Evolutionary conservation across 2,329 filamentous ascomycete species (phyloP).

Genomic region (Exophiala sp.): DNA sequence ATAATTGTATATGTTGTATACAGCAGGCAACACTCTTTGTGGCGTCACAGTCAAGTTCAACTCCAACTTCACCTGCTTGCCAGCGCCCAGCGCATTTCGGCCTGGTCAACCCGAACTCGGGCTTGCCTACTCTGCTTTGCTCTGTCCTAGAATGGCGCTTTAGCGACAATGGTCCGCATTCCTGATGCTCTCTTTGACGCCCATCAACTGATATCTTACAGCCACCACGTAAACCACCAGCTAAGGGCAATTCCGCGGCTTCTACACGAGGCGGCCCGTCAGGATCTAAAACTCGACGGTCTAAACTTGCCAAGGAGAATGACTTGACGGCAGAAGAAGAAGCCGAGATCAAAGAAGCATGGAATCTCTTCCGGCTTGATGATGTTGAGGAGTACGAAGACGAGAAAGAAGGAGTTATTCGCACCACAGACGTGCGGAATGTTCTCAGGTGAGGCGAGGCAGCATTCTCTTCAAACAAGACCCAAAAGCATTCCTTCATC

Average conservation of each 20-base stretch:
- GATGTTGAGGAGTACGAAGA: slow-evolving; percentile 56
- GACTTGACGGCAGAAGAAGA: slow-evolving; percentile 79
- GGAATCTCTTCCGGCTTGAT: slow-evolving; percentile 62
- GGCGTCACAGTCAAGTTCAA: slow-evolving; percentile 7
- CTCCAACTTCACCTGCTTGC: not conserved
- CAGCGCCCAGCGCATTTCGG: too few species aligned
- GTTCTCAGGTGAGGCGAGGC: slow-evolving; percentile 59
- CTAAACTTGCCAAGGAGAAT: slow-evolving; percentile 88
- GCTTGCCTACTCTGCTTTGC: too few species aligned
- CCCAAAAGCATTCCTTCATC: not conserved
- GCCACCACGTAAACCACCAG: slow-evolving; percentile 19
- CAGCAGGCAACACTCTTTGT: not conserved
- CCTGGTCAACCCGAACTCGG: too few species aligned
- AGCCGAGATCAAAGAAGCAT: slow-evolving; percentile 84
- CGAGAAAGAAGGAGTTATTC: slow-evolving; percentile 66
- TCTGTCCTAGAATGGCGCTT: not conserved
- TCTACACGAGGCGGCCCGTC: slow-evolving; percentile 5
- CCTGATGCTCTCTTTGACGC: not conserved
- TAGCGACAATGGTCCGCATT: not conserved
- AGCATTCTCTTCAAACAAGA: not conserved
- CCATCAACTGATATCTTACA: not conserved
- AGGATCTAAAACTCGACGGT: slow-evolving; percentile 54
- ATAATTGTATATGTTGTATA: not conserved
- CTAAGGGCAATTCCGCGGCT: slow-evolving; percentile 30
- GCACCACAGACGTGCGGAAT: slow-evolving; percentile 61